A percentile compares a stretch with the other conserved stretches of the same genome.
These are phyloP conservation scores for Sugiyamaella pinicola DNA, from an alignment of 1,139 yeast species.

Conservation along the genomic window DNA sequence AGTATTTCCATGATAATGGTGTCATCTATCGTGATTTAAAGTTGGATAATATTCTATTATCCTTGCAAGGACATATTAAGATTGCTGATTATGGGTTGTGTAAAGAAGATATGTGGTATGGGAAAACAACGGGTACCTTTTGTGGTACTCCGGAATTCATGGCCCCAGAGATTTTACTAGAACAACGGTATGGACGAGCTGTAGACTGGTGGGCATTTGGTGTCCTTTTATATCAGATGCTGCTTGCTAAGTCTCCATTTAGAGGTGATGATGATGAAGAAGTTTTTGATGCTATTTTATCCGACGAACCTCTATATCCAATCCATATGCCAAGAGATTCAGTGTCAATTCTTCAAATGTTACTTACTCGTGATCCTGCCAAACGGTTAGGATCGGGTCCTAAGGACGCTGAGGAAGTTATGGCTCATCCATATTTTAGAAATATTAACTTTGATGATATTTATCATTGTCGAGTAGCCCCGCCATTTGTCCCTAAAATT, in stretches of 20 bases:
- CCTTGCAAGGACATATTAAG: conserved; percentile 92
- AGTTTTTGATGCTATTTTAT: conserved; percentile 94
- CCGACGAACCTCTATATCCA: conserved; percentile 97
- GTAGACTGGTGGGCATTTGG: conserved; percentile 99
- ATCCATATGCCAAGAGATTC: conserved; percentile 97
- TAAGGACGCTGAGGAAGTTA: conserved; percentile 86
- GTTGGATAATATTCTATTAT: conserved; percentile 85
- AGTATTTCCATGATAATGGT: conserved; percentile 93
- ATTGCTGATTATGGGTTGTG: conserved; percentile 97
- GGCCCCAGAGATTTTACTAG: conserved; percentile 97
- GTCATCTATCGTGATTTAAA: conserved; percentile 96
- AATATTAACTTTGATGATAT: conserved; percentile 91
- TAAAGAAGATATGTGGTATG: conserved; percentile 92
- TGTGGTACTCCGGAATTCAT: conserved; percentile 99
- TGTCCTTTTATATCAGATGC: conserved; percentile 91
- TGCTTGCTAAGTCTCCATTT: conserved; percentile 94
- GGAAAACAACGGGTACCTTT: conserved; percentile 89
- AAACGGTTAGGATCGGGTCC: conserved; percentile 84
- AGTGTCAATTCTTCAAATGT: conserved; percentile 87
- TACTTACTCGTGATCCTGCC: conserved; percentile 84
- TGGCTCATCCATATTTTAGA: conserved; percentile 91
- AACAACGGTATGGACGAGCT: conserved; percentile 86
- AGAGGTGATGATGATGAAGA: conserved; percentile 99
- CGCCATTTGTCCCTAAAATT: conserved; percentile 70
- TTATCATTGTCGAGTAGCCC: conserved; percentile 67